A percentile compares a stretch with the other conserved stretches of the same genome.
These are phyloP conservation scores for Hemerocallis citrina DNA, from an alignment of 106 monocot species.

Conservation along the genomic window DNA sequence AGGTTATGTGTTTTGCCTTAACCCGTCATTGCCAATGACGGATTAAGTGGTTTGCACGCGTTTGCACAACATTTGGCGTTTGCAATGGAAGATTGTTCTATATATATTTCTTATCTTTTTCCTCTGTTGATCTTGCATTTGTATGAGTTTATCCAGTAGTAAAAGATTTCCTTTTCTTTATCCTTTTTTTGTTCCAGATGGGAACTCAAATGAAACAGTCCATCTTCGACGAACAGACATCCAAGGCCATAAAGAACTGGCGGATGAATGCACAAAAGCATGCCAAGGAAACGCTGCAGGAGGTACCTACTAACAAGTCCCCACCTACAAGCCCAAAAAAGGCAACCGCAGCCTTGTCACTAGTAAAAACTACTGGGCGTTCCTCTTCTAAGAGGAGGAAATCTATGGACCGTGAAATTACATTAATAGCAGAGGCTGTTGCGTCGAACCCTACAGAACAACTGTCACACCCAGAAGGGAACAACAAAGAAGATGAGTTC, in stretches of 20 bases:
- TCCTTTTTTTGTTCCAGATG: conserved; percentile 4
- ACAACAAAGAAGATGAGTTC: too few species aligned
- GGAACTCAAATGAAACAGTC: conserved; percentile 13
- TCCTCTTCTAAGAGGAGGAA: conserved; percentile 3
- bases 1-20: too few species aligned
- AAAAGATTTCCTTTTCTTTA: too few species aligned
- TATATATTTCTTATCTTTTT: too few species aligned
- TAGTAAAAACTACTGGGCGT: not conserved
- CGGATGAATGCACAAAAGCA: conserved; percentile 6
- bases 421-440: not conserved
- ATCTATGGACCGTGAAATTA: not conserved
- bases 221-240: conserved; percentile 17
- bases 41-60: too few species aligned
- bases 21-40: too few species aligned
- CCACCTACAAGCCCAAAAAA: not conserved
- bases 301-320: too few species aligned
- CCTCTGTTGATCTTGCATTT: too few species aligned
- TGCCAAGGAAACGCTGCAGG: not conserved
- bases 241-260: conserved; percentile 11
- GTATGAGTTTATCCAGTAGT: too few species aligned
- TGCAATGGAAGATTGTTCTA: too few species aligned
- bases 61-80: too few species aligned
- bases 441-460: conserved; percentile 1
- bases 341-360: not conserved
- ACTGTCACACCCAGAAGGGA: too few species aligned